Evolutionary conservation across 176 grass and related monocot genomes (phyloP).

Genomic region (Oryza officinalis): DNA sequence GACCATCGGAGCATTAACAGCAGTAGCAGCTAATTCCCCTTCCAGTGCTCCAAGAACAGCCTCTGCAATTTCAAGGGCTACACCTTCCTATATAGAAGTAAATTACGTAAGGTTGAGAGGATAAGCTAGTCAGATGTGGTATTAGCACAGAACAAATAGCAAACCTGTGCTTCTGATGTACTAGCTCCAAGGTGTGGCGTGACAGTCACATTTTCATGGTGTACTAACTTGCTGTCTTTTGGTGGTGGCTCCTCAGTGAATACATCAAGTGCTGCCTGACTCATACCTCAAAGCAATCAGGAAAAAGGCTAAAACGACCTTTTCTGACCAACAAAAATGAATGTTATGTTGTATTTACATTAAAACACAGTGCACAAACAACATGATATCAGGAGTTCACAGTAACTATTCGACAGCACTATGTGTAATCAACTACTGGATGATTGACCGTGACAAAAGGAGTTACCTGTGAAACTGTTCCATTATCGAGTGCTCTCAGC

Average conservation of each 20-base stretch:
- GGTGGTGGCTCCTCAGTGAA: constrained; percentile 82
- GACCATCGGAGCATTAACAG: constrained; percentile 96
- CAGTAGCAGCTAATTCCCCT: constrained; percentile 83
- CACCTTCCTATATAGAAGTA: constrained; percentile 68
- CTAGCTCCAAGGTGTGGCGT: constrained; percentile 93
- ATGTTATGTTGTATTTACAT: background rate
- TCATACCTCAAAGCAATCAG: constrained; percentile 36
- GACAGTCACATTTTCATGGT: constrained; percentile 87
- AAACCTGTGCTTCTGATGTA: constrained; percentile 92
- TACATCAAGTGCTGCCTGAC: constrained; percentile 93
- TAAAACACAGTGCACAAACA: constrained; percentile 11
- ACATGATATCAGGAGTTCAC: background rate
- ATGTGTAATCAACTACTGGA: background rate
- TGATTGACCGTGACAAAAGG: background rate
- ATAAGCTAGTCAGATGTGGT: background rate
- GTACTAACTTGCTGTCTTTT: constrained; percentile 71
- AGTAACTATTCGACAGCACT: background rate
- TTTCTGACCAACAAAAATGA: constrained; percentile 5
- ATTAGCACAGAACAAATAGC: constrained; percentile 5
- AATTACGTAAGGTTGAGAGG: background rate
- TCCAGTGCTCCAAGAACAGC: constrained; percentile 77
- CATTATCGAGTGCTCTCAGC: constrained; percentile 77
- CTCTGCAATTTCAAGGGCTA: constrained; percentile 90
- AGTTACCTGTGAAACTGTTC: constrained; percentile 81
- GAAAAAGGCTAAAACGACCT: constrained; percentile 18